Evolutionary conservation across 306 rosid genomes (phyloP).

Genomic region (Quercus agrifolia): DNA sequence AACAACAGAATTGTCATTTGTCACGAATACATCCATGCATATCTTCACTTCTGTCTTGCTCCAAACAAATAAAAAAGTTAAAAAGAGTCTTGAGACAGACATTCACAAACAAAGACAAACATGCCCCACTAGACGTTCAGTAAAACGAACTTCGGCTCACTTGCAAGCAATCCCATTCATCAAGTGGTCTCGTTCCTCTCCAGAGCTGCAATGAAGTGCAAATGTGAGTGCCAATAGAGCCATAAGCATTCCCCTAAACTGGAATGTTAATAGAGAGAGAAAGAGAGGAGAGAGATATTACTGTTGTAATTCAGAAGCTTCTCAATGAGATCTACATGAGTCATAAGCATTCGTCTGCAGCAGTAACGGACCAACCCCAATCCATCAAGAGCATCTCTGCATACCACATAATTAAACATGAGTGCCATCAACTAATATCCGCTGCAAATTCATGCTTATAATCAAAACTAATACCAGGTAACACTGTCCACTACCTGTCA

Average conservation of each 20-base stretch:
- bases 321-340: constrained; percentile 95
- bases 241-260: background rate
- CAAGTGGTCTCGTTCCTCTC: constrained; percentile 60
- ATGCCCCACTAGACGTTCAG: background rate
- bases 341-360: constrained; percentile 97
- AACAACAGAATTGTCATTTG: too few relatives aligned
- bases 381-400: constrained; percentile 92
- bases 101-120: background rate
- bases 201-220: constrained; percentile 48
- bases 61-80: background rate
- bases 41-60: background rate
- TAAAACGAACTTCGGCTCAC: constrained; percentile 15
- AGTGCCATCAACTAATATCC: constrained; percentile 3
- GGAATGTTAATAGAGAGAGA: background rate
- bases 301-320: constrained; percentile 93
- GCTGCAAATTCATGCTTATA: background rate
- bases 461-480: background rate
- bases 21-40: too few relatives aligned
- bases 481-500: background rate
- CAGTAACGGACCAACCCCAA: constrained; percentile 89
- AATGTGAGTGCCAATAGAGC: background rate
- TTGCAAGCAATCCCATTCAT: constrained; percentile 12
- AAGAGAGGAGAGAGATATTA: constrained; percentile 28
- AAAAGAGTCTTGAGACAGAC: background rate
- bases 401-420: constrained; percentile 18